Percentiles rank a stretch among this genome's conserved stretches.
phyloP scores from a whole-genome alignment of 1,284 basidiomycete species.

The Phlebopus sp. region DNA sequence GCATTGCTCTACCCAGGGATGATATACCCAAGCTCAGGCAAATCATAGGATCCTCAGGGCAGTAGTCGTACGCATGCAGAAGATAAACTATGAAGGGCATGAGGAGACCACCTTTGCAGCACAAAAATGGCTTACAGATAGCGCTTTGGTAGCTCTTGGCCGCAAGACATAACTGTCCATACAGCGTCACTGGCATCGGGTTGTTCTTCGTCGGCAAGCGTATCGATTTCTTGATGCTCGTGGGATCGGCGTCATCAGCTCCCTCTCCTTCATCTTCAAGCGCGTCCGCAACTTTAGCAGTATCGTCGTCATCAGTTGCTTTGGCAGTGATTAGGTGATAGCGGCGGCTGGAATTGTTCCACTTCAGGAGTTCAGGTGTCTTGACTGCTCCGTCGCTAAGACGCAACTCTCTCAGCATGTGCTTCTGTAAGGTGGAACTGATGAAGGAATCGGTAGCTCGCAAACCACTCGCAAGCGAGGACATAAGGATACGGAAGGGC shows the following conservation, averaged over 20 bases:
- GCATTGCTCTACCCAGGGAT: conserved; percentile 86
- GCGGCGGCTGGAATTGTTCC: conserved; percentile 53
- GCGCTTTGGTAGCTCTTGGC: conserved; percentile 89
- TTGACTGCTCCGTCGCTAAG: conserved; percentile 61
- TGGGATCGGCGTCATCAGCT: conserved; percentile 20
- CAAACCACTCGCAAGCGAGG: conserved; percentile 66
- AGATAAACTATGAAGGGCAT: conserved; percentile 68
- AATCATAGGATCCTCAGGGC: conserved; percentile 81
- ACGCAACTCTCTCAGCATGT: conserved; percentile 74
- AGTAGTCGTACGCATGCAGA: conserved; percentile 83
- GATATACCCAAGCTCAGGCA: conserved; percentile 82
- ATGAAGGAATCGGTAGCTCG: conserved; percentile 73
- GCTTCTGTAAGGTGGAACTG: conserved; percentile 75
- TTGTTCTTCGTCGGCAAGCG: conserved; percentile 69
- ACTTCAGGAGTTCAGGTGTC: conserved; percentile 56
- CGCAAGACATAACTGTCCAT: conserved; percentile 83
- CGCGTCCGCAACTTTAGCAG: conserved; percentile 18
- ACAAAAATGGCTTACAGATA: conserved; percentile 62
- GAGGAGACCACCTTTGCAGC: neutral
- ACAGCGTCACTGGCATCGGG: conserved; percentile 75
- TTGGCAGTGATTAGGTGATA: conserved; percentile 39
- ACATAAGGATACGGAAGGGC: conserved; percentile 70
- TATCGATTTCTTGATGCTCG: conserved; percentile 29
- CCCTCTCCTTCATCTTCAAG: conserved; percentile 33
- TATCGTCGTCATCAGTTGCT: conserved; percentile 30